A percentile compares a stretch with the other conserved stretches of the same genome.
phyloP scores from a whole-genome alignment of 768 basidiomycete genomes.

The Saitozyma podzolica region DNA sequence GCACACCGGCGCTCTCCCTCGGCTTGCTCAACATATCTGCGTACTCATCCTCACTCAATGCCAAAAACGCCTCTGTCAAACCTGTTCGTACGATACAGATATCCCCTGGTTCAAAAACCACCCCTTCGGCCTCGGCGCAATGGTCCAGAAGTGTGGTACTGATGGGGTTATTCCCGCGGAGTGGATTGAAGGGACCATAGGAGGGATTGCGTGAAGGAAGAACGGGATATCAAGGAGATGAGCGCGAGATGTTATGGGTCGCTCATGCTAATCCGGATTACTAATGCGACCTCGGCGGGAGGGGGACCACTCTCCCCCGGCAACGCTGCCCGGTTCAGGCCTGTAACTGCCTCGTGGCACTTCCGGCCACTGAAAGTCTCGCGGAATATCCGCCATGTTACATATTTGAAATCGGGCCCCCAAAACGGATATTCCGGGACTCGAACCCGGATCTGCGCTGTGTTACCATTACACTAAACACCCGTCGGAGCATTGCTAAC shows the following conservation, averaged over 20 bases:
- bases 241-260: constrained; percentile 24
- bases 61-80: constrained; percentile 15
- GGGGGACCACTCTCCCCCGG: no score
- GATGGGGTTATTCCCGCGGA: neutral
- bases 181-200: neutral
- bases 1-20: neutral
- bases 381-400: no score
- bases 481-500: neutral
- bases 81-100: constrained; percentile 23
- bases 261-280: neutral
- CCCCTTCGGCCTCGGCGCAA: neutral
- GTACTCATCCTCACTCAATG: constrained; percentile 1
- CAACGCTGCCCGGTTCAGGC: no score
- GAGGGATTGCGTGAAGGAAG: neutral
- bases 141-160: neutral
- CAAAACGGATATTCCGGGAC: no score
- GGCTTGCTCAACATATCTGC: neutral
- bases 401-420: no score
- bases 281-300: no score
- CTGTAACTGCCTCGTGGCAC: no score
- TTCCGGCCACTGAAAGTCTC: no score
- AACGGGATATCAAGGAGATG: constrained; percentile 17
- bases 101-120: constrained; percentile 7
- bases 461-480: no score
- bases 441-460: no score